These are phyloP conservation scores for Bisporella sp. DNA, from an alignment of 2,329 filamentous ascomycete genomes.

Conservation along the genomic window DNA sequence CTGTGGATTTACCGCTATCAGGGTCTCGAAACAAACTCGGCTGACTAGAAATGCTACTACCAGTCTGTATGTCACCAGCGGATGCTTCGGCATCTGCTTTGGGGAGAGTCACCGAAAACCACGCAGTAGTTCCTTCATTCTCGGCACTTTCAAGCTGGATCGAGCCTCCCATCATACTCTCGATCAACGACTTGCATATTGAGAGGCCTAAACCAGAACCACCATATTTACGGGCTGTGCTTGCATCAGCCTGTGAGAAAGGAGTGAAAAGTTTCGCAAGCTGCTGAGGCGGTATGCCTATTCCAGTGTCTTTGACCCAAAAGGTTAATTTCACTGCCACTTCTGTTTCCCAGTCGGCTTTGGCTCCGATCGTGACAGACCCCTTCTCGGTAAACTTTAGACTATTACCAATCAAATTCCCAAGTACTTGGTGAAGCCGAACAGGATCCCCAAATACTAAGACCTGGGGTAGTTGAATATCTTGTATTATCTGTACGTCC, in stretches of 20 bases:
- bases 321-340: constrained; percentile 71
- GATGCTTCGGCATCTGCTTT: constrained; percentile 63
- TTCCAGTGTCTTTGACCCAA: constrained; percentile 84
- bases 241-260: constrained; percentile 88
- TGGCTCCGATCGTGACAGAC: constrained; percentile 75
- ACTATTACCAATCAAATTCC: constrained; percentile 86
- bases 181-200: constrained; percentile 91
- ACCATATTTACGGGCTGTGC: constrained; percentile 84
- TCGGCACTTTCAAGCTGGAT: constrained; percentile 77
- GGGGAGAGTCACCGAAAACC: constrained; percentile 79
- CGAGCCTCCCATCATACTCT: constrained; percentile 82
- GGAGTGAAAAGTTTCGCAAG: constrained; percentile 83
- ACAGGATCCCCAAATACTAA: constrained; percentile 66
- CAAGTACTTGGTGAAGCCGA: constrained; percentile 60
- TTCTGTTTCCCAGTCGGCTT: constrained; percentile 62
- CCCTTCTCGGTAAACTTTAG: constrained; percentile 90
- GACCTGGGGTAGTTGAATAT: constrained; percentile 61
- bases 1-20: constrained; percentile 34
- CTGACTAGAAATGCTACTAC: constrained; percentile 27
- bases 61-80: constrained; percentile 45
- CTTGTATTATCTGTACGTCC: constrained; percentile 57
- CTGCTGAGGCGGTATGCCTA: constrained; percentile 79
- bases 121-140: constrained; percentile 62
- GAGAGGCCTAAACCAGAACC: constrained; percentile 86
- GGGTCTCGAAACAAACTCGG: constrained; percentile 22